phyloP scores from a whole-genome alignment of 257 asterid species.

The Solanum commersonii region DNA sequence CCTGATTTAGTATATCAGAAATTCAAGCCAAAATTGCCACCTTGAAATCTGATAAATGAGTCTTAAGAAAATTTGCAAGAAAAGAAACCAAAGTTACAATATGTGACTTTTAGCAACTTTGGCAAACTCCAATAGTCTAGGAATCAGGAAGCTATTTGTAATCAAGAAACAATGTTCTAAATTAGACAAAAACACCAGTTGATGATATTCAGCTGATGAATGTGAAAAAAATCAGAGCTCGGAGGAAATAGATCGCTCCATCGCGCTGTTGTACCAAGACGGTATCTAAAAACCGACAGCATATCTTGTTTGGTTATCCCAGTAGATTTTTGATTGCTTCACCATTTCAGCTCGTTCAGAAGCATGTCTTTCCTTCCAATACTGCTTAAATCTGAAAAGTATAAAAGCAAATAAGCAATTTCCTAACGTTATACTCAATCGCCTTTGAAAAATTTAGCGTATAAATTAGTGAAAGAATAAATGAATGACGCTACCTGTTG shows the following conservation, averaged over 20 bases:
- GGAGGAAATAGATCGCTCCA: not conserved
- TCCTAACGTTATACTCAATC: not conserved
- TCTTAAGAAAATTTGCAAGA: not conserved
- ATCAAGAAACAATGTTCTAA: not conserved
- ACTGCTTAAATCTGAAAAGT: conserved; percentile 43
- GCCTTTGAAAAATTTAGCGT: not conserved
- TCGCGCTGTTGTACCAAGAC: not conserved
- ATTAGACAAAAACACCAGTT: not conserved
- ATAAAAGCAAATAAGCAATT: not conserved
- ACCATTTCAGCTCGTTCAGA: conserved; percentile 53
- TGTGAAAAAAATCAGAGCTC: not conserved
- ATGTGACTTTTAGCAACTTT: not conserved
- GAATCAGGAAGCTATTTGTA: not conserved
- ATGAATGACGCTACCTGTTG: not conserved
- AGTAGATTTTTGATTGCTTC: conserved; percentile 61
- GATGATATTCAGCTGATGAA: not conserved
- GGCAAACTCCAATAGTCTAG: not conserved
- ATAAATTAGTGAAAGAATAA: not conserved
- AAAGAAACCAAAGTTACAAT: not conserved
- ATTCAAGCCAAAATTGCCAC: not conserved
- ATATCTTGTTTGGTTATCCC: conserved; percentile 64
- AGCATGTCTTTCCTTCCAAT: conserved; percentile 60
- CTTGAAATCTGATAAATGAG: not conserved
- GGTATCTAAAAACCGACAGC: conserved; percentile 48
- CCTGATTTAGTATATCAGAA: not conserved